Conservation (phyloP, 116 monocot species). For the Posidonia oceanica region DNA sequence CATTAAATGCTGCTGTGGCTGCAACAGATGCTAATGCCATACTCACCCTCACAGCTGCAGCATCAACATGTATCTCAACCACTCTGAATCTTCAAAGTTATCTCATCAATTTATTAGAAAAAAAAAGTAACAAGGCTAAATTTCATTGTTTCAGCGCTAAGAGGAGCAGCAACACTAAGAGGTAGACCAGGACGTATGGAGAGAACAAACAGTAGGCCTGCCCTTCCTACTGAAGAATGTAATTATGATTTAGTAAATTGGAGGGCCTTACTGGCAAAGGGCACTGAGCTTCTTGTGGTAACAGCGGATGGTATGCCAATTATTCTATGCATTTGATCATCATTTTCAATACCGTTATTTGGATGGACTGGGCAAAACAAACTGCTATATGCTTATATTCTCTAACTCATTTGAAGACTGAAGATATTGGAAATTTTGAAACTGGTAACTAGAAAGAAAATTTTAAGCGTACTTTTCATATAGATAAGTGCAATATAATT, state of each 20-base stretch:
- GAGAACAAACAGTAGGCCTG: slow-evolving; percentile 5
- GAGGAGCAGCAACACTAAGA: slow-evolving; percentile 58
- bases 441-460: not conserved
- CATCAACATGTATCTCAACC: slow-evolving; percentile 55
- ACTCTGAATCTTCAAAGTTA: not conserved
- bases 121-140: not conserved
- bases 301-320: slow-evolving; percentile 39
- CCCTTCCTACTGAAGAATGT: slow-evolving; percentile 20
- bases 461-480: not conserved
- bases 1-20: slow-evolving; percentile 41
- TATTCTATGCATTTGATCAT: not conserved
- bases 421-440: not conserved
- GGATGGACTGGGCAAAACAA: not conserved
- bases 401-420: not conserved
- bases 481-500: not conserved
- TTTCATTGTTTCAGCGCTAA: slow-evolving; percentile 37
- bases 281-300: slow-evolving; percentile 41
- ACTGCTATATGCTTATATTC: not conserved
- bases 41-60: slow-evolving; percentile 65
- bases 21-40: slow-evolving; percentile 44
- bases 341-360: too few relatives aligned
- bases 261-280: slow-evolving; percentile 45
- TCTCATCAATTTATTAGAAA: not conserved
- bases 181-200: slow-evolving; percentile 27
- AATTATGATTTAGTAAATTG: slow-evolving; percentile 34